Conservation (phyloP, 2,329 filamentous ascomycete species). For the Penicillium sp. region DNA sequence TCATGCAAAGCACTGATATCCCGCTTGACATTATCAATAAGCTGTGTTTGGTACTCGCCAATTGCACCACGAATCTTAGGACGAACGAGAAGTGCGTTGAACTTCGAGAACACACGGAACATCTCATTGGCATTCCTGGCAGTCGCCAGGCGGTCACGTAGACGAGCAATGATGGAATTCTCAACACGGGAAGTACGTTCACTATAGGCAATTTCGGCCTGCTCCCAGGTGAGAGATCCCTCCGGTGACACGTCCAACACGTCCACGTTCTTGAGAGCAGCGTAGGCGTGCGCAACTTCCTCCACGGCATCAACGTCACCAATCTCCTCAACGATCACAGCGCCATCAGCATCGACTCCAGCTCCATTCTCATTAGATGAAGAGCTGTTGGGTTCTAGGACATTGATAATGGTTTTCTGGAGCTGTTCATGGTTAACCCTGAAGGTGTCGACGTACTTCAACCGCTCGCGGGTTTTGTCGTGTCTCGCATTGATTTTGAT, state of each 20-base stretch:
- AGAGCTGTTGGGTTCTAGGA: conserved; percentile 74
- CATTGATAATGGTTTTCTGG: conserved; percentile 91
- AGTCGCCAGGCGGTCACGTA: conserved; percentile 88
- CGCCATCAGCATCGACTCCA: conserved; percentile 53
- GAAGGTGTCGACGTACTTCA: conserved; percentile 94
- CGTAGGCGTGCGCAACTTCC: conserved; percentile 92
- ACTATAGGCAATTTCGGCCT: conserved; percentile 94
- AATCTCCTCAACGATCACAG: conserved; percentile 83
- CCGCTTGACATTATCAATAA: conserved; percentile 96
- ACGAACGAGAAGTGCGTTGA: conserved; percentile 96
- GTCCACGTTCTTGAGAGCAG: conserved; percentile 90
- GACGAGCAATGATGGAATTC: conserved; percentile 94
- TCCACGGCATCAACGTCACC: conserved; percentile 96
- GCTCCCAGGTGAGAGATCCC: conserved; percentile 87
- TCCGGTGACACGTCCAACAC: conserved; percentile 87
- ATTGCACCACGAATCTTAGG: conserved; percentile 99
- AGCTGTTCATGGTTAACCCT: conserved; percentile 96
- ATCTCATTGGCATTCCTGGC: conserved; percentile 98
- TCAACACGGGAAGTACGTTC: conserved; percentile 96
- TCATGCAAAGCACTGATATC: conserved; percentile 92
- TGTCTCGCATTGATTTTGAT: conserved; percentile 94
- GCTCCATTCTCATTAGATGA: conserved; percentile 50
- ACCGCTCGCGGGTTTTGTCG: conserved; percentile 79
- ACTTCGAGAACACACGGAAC: conserved; percentile 99
- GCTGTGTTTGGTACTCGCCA: conserved; percentile 93